Evolutionary conservation across 2,329 filamentous ascomycete genomes (phyloP).

Genomic region (Sporothrix dimorphospora): DNA sequence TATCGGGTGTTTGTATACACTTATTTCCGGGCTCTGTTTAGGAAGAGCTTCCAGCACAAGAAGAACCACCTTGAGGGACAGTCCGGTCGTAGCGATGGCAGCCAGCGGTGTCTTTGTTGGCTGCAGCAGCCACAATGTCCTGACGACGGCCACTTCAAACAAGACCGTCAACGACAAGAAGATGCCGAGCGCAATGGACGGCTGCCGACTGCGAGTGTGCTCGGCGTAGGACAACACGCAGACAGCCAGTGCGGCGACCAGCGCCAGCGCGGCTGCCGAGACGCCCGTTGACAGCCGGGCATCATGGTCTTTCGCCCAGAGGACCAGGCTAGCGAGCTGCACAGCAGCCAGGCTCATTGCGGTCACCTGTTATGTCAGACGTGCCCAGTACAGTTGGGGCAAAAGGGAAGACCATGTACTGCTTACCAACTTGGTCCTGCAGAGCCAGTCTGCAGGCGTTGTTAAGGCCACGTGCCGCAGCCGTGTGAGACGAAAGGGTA

Average conservation of each 20-base stretch:
- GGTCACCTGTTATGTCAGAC: neutral
- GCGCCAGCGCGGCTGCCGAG: neutral
- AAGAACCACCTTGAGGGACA: neutral
- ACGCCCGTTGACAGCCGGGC: neutral
- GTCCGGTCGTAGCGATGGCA: neutral
- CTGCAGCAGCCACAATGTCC: slow-evolving; percentile 37
- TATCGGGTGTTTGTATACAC: neutral
- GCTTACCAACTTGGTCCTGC: neutral
- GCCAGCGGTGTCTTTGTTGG: neutral
- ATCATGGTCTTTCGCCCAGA: neutral
- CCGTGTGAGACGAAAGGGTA: neutral
- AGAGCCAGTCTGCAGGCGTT: neutral
- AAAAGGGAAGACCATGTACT: neutral
- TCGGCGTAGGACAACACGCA: neutral
- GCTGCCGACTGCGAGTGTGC: neutral
- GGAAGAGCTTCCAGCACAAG: neutral
- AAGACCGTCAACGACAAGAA: slow-evolving; percentile 2
- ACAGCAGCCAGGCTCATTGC: neutral
- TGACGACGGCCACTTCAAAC: neutral
- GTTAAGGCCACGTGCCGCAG: neutral
- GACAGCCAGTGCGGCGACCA: neutral
- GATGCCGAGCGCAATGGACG: neutral
- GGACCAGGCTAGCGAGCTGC: neutral
- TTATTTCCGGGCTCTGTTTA: slow-evolving; percentile 36
- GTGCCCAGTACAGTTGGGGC: neutral